These are phyloP conservation scores for Spathaspora boniae DNA, from an alignment of 805 yeast genomes.

Conservation along the genomic window DNA sequence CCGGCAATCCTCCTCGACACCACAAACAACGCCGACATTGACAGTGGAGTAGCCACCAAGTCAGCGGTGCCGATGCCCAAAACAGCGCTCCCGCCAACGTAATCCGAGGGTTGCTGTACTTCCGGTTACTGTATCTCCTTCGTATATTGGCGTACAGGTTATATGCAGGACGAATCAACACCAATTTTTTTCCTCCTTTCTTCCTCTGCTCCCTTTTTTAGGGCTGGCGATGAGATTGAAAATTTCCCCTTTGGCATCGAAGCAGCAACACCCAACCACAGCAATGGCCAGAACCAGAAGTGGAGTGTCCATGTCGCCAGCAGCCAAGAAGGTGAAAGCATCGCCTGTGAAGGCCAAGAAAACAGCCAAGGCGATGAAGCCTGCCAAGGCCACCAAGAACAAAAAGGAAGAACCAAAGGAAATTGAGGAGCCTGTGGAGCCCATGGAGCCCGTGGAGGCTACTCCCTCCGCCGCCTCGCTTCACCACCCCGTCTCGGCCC, in stretches of 20 bases:
- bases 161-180: slow-evolving; percentile 2
- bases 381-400: slow-evolving; percentile 7
- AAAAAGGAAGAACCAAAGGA: slow-evolving; percentile 2
- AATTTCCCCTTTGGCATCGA: background rate
- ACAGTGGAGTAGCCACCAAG: slow-evolving; percentile 1
- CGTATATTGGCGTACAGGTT: background rate
- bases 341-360: slow-evolving; percentile 11
- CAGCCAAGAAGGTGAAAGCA: slow-evolving; percentile 17
- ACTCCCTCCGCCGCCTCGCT: too few relatives aligned
- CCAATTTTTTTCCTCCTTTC: background rate
- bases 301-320: slow-evolving; percentile 23
- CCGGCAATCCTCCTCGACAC: slow-evolving; percentile 41
- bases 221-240: slow-evolving; percentile 3
- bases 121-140: background rate
- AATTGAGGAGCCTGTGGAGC: slow-evolving; percentile 1
- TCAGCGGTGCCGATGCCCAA: slow-evolving; percentile 21
- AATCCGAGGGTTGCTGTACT: too few relatives aligned
- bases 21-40: slow-evolving; percentile 16
- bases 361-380: slow-evolving; percentile 18
- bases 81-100: slow-evolving; percentile 34
- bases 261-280: too few relatives aligned
- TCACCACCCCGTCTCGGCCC: too few relatives aligned
- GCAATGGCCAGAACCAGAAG: slow-evolving; percentile 33
- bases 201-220: background rate
- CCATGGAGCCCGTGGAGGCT: background rate